Evolutionary conservation across 352 stramenopile species (phyloP), one percentile per base, ranked within the genome.

Genomic region (Phytopythium vexans): DNA sequence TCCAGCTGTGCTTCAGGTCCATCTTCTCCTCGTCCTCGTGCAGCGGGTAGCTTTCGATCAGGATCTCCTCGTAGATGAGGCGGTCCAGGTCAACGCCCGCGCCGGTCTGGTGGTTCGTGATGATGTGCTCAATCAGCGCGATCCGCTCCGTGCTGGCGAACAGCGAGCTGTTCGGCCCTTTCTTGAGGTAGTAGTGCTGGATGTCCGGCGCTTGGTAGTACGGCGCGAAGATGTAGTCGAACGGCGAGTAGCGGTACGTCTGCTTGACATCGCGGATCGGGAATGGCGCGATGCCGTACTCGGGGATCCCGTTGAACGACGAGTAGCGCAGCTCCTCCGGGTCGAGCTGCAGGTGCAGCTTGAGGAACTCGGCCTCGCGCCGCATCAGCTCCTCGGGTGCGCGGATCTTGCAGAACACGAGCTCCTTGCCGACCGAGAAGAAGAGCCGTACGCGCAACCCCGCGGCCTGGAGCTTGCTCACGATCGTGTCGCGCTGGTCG

Each of bases 381-480:
- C 83, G 78, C 57, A 94, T 68, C 41, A 88, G 76, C 49, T 92
- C 69, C 43, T 92, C 82, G 0, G 77, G 72, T 5, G 77, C 81
- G 37, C 84, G 82, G 54, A 94, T 86, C 66, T 94, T 88, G 66
- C 79, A 91, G 62, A 92, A 90, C 9, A 91, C 74, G 42, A 94
- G 64, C 57, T 88, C 70, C 41, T 71, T 67, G 32, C 66, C 76
- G 3, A 77, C 58, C 6, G 84, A 92, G 52, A 82, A 88, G 65
- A 89, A 94, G 38, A 92, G 74, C 39, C 80, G 78, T 12, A 84
- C 80, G 33, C 79, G 74, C 45, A 94, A 73, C 0, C 82, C 84
- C 0, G 80, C 68, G 8, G 66, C 64, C 40, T 70, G 72, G 40
- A 94, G 66, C 34, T 79, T 78, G 46, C 75, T 71, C 61, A 92